phyloP scores from a whole-genome alignment of 495 filamentous ascomycete species.

The Schizothecium vesticola region DNA sequence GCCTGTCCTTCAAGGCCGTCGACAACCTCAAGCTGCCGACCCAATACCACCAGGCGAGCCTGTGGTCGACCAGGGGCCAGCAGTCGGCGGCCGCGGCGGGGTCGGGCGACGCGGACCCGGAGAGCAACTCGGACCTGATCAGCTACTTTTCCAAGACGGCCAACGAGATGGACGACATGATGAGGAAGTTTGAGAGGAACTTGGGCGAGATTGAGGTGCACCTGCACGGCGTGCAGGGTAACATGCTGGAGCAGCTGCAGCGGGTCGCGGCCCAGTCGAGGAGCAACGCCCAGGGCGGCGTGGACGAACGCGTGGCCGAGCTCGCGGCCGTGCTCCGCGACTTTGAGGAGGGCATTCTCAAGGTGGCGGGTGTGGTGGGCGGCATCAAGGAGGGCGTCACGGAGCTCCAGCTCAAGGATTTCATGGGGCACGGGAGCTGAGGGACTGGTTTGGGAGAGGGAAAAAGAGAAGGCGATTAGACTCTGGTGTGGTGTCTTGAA shows the following conservation, averaged over 20 bases:
- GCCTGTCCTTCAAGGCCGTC: slow-evolving; percentile 66
- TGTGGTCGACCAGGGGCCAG: slow-evolving; percentile 46
- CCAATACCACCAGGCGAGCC: slow-evolving; percentile 60
- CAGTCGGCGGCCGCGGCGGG: slow-evolving; percentile 20
- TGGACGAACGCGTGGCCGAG: slow-evolving; percentile 41
- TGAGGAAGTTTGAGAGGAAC: slow-evolving; percentile 61
- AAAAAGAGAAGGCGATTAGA: neutral
- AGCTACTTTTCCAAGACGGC: slow-evolving; percentile 69
- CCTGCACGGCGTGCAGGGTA: slow-evolving; percentile 66
- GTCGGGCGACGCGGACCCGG: slow-evolving; percentile 47
- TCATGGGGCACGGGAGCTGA: slow-evolving; percentile 30
- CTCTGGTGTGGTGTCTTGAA: neutral
- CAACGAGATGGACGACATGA: slow-evolving; percentile 63
- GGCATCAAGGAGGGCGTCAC: slow-evolving; percentile 64
- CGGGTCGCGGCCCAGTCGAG: slow-evolving; percentile 53
- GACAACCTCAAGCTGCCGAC: slow-evolving; percentile 70
- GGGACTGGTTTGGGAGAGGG: neutral
- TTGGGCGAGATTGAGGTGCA: slow-evolving; percentile 80
- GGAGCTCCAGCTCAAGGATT: slow-evolving; percentile 56
- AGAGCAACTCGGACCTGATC: slow-evolving; percentile 59
- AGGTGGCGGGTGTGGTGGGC: slow-evolving; percentile 67
- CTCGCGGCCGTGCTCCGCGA: slow-evolving; percentile 65
- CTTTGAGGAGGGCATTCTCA: slow-evolving; percentile 72
- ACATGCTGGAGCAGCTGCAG: slow-evolving; percentile 64
- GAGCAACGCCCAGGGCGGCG: slow-evolving; percentile 38